Evolutionary conservation across 2,329 filamentous ascomycete genomes (phyloP), one percentile per base, ranked within the genome.

Genomic region (Iodosphaeria phyllophila): DNA sequence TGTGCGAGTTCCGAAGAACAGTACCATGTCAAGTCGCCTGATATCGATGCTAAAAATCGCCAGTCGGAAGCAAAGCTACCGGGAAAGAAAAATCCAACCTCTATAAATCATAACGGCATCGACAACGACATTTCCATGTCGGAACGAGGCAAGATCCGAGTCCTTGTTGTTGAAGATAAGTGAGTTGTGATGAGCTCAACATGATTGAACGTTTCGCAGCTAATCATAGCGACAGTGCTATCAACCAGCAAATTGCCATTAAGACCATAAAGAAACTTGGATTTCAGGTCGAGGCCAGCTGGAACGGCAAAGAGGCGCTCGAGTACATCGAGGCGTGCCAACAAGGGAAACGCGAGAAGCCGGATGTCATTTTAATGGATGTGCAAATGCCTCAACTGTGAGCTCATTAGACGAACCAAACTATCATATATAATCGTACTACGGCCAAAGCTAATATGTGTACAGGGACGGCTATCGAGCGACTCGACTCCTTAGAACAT

Each of bases 121-220:
- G 25, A 27, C 5, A 16, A 59, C 22, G 61, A 61, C 11, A 40
- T 78, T 2, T 49, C 62, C 4, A 48, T 54, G 10, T 46, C 56
- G 3, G 72, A 78, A 27, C 59, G 78, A 27, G 54, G 63, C 27
- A 62, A 66, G 18, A 58, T 73, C 5, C 66, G 78, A 23, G 56
- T 86, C n/a, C 49, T 86, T 12, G 67, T 89, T 1, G 78, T 84
- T 2, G 79, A 86, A 47, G 79, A 86, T 42, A 83, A 84, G 66
- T 70, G 52, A 55, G 66, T 56, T 11, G n/a, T n/a, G n/a, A n/a
- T n/a, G n/a, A 6, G 13, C 11, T 16, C 13, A 12, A n/a, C 18
- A 13, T 15, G 6, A 24, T 8, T 18, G 8, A 10, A 8, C 11
- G 7, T 13, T 16, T 10, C 14, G 2, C 17, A 4, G n/a, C 13